phyloP scores from a whole-genome alignment of 495 filamentous ascomycete species.

The Cladorrhinum samala region DNA sequence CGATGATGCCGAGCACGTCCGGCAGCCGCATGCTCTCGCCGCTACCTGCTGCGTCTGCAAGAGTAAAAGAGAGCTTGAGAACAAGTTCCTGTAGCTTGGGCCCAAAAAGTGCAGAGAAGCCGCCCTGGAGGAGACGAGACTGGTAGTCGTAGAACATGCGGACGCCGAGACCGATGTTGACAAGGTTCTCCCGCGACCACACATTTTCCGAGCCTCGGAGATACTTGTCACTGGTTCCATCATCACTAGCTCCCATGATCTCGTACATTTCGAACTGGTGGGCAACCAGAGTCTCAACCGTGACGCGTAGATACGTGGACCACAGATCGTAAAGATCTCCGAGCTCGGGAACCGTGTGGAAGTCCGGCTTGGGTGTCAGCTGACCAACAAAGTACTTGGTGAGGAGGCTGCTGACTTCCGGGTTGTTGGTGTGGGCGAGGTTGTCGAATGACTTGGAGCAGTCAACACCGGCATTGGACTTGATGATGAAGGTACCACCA shows the following conservation, averaged over 20 bases:
- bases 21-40: constrained; percentile 33
- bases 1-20: constrained; percentile 44
- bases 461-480: constrained; percentile 47
- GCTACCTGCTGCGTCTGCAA: constrained; percentile 30
- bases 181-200: constrained; percentile 39
- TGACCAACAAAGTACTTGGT: constrained; percentile 49
- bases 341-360: constrained; percentile 33
- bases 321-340: constrained; percentile 40
- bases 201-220: constrained; percentile 27
- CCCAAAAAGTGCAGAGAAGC: constrained; percentile 44
- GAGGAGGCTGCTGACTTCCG: constrained; percentile 42
- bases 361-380: constrained; percentile 42
- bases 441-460: constrained; percentile 47
- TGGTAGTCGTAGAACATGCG: constrained; percentile 48
- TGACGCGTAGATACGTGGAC: constrained; percentile 39
- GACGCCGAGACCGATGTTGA: constrained; percentile 40
- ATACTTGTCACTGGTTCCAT: constrained; percentile 14
- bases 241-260: constrained; percentile 36
- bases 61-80: constrained; percentile 43
- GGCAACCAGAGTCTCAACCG: constrained; percentile 43
- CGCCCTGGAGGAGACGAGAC: constrained; percentile 44
- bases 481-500: constrained; percentile 44
- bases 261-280: constrained; percentile 46
- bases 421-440: constrained; percentile 46
- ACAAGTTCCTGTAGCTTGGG: constrained; percentile 44